Conservation (phyloP, 148 eudicot species). For the Chenopodium quinoa region DNA sequence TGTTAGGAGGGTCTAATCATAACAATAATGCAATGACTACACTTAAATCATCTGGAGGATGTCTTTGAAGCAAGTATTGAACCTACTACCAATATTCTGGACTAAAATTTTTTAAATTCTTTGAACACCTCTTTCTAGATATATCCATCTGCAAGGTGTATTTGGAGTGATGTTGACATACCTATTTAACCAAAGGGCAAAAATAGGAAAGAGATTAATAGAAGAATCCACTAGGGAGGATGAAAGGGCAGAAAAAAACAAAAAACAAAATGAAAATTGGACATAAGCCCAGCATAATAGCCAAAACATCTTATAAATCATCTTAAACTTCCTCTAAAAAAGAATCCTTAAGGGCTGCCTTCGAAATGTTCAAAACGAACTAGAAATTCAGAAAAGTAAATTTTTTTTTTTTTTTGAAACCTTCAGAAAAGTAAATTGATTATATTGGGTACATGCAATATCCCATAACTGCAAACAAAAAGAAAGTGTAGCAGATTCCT, state of each 20-base stretch:
- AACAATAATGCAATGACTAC: not conserved
- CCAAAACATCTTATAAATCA: not conserved
- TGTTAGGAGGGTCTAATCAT: not conserved
- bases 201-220: not conserved
- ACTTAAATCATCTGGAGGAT: not conserved
- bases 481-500: constrained; percentile 15
- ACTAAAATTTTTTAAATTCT: not conserved
- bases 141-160: not conserved
- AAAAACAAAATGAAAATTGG: not conserved
- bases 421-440: not conserved
- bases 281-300: not conserved
- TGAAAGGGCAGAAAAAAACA: not conserved
- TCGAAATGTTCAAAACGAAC: not conserved
- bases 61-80: not conserved
- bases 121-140: not conserved
- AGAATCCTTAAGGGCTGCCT: not conserved
- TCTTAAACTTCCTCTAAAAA: not conserved
- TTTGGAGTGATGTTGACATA: not conserved
- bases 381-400: not conserved
- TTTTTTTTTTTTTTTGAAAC: not conserved
- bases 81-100: too few species aligned
- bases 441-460: not conserved
- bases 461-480: too few species aligned
- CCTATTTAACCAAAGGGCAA: not conserved
- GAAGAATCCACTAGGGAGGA: not conserved